A percentile compares a stretch with the other conserved stretches of the same genome.
These are phyloP conservation scores for Posidonia oceanica DNA, from an alignment of 116 monocot genomes.

Conservation along the genomic window DNA sequence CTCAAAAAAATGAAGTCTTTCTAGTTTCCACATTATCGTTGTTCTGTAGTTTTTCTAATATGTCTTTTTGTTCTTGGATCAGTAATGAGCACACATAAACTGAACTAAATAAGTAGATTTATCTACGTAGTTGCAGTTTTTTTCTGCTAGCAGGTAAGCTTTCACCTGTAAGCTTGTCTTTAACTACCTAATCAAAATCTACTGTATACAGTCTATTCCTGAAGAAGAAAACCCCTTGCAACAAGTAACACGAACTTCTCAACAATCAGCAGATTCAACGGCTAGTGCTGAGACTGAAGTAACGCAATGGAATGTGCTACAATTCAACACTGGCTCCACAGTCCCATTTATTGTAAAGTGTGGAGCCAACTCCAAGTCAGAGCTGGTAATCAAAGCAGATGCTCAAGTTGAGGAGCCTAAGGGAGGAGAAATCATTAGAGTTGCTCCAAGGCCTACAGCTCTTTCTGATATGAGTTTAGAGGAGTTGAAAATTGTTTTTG, in stretches of 20 bases:
- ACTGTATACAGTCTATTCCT: conserved; percentile 36
- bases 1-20: no score
- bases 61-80: not conserved
- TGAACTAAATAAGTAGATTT: not conserved
- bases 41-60: no score
- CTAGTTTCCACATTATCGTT: no score
- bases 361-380: conserved; percentile 77
- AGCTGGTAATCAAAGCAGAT: conserved; percentile 91
- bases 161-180: not conserved
- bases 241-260: conserved; percentile 19
- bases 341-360: conserved; percentile 93
- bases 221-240: conserved; percentile 25
- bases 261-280: conserved; percentile 14
- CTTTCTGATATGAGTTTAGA: conserved; percentile 76
- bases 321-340: conserved; percentile 95
- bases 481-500: conserved; percentile 67
- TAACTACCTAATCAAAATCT: conserved; percentile 4
- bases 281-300: conserved; percentile 47
- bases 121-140: no score
- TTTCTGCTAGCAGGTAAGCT: not conserved
- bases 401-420: conserved; percentile 71
- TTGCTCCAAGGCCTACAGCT: conserved; percentile 60
- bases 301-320: conserved; percentile 90
- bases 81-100: not conserved
- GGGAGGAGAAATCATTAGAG: conserved; percentile 77